Base-by-base conservation (phyloP, 2,329 filamentous ascomycete species). In the Sarocladium strictum region DNA sequence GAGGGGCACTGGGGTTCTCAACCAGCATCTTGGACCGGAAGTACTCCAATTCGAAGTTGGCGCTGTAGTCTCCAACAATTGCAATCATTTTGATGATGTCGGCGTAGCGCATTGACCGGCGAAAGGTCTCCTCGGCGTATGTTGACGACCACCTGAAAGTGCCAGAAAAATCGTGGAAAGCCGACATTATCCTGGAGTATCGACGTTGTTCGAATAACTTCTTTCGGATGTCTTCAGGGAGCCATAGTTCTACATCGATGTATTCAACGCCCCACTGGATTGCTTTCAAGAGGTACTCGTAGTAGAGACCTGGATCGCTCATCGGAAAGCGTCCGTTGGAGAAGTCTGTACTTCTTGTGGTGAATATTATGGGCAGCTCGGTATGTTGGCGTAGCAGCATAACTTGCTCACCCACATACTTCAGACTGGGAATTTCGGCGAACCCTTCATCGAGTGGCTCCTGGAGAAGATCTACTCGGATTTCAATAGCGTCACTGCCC, bases 71-170 rank as follows among this genome's bases (percentile, higher is more conserved):
- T 65, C 84, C 86, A 64, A 90, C 89, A 64, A 92, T 86, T 29
- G 87, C 85, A 63, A 94, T 94, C 88, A 95, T 94, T 74, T 94
- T 95, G 64, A 95, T 85, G 55, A 95, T 89, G 67, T 95, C 89
- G 47, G 87, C 87, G 61, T 91, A 90, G 56, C 83, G 81, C 47
- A 81, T 81, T 9, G 87, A 89, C 60, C 85, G 80, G 56, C 82
- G 75, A 61, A 92, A 95, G 3, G 93, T 78, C 11, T 80, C 74
- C 63, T 88, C 82, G 1, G 89, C 89, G 60, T 87, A 80, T 6
- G 80, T 71, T 0, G 88, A 89, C 1, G 87, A 86, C 90, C 90
- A 95, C 63, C 86, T 89, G 76, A 93, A 93, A 1, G 77, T 85
- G 1, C 89, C 88, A 0, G 89, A 91, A 64, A 93, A 93, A 72